Evolutionary conservation across 2,329 filamentous ascomycete species (phyloP), one percentile per base, ranked within the genome.

Genomic region (Beauveria sp.): DNA sequence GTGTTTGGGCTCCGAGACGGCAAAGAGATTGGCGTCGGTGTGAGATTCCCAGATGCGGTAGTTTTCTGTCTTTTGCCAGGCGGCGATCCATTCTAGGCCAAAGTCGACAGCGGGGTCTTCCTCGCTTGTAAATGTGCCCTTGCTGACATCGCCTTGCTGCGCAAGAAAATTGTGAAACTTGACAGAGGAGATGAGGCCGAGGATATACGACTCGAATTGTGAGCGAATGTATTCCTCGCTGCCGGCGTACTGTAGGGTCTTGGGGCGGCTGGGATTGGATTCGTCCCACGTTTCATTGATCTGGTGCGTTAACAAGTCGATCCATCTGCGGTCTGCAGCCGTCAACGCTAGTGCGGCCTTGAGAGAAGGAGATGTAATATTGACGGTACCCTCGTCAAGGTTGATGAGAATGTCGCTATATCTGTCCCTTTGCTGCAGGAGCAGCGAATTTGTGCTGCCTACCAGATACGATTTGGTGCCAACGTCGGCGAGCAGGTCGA

Each of bases 281-380:
- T 96, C 91, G 70, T 99, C 94, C 94, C 94, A 99, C 0, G 94
- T 97, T 65, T 97, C 92, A 68, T 94, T 90, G 24, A 99, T 91
- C 44, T 92, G 90, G 68, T 96, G 91, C 0, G 92, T 96, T 59
- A 99, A 82, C 67, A 92, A 92, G 75, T 99, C 94, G 67, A 99
- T 97, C 93, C 94, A 99, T 61, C 94, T 84, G 62, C 94, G 84
- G 70, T 99, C 94, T 1, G 94, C 89, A 10, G 87, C 87, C 0
- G 94, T 94, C 2, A 99, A 84, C 1, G 84, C 75, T 5, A 97
- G 79, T 1, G 92, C 92, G 43, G 81, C 77, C 54, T 89, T 87
- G 16, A 99, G 80, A 5, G 91, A 90, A 2, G 88, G 77, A 0
- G 92, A 96, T 0, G 89, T 89, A 65, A 97, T 90, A 68, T 85